These are phyloP conservation scores for Mycena metata DNA, from an alignment of 768 basidiomycete genomes.

Conservation along the genomic window DNA sequence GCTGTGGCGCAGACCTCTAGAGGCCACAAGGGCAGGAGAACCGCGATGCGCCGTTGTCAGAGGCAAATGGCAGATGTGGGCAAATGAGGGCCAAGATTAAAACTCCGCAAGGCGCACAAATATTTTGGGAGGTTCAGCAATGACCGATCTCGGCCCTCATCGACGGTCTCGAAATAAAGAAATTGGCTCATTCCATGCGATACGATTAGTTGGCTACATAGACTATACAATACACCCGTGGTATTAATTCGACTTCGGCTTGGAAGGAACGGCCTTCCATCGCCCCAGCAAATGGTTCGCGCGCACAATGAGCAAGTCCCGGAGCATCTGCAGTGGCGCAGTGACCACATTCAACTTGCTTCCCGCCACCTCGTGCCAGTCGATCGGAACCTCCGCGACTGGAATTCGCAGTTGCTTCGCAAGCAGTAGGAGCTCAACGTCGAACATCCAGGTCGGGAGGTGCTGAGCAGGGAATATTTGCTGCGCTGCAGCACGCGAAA, in stretches of 20 bases:
- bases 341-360: slow-evolving; percentile 91
- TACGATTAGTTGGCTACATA: slow-evolving; percentile 31
- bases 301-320: slow-evolving; percentile 86
- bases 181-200: slow-evolving; percentile 4
- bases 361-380: slow-evolving; percentile 94
- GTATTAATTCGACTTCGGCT: slow-evolving; percentile 30
- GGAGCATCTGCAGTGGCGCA: slow-evolving; percentile 91
- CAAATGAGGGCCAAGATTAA: not conserved
- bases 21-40: not conserved
- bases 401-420: slow-evolving; percentile 85
- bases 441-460: slow-evolving; percentile 95
- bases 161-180: not conserved
- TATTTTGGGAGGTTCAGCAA: no score
- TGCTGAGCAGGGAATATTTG: slow-evolving; percentile 90
- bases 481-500: slow-evolving; percentile 84
- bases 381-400: slow-evolving; percentile 87
- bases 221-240: slow-evolving; percentile 27
- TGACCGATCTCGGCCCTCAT: slow-evolving; percentile 22
- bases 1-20: not conserved
- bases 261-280: slow-evolving; percentile 64
- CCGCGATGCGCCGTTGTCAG: not conserved
- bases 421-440: slow-evolving; percentile 91
- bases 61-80: not conserved
- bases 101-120: not conserved
- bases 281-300: slow-evolving; percentile 85